A percentile compares a stretch with the other conserved stretches of the same genome.
Conservation (phyloP, 371 early-diverging fungal species). For the Lichtheimia corymbifera region DNA sequence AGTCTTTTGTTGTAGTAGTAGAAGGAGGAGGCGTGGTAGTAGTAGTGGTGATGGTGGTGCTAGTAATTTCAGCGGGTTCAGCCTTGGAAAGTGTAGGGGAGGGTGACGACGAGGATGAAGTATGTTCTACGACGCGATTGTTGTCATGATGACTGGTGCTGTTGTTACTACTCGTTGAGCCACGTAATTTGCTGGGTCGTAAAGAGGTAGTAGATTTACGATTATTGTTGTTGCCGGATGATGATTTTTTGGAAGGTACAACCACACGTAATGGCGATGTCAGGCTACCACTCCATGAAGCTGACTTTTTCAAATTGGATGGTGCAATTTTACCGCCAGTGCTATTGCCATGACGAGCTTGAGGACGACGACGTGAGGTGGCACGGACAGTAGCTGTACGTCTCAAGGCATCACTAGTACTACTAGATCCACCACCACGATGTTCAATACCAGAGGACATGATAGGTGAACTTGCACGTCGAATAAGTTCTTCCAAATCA, state of each 20-base stretch:
- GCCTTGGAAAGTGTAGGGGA: background rate
- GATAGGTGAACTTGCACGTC: slow-evolving; percentile 34
- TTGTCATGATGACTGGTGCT: slow-evolving; percentile 1
- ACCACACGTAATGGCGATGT: slow-evolving; percentile 19
- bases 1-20: background rate
- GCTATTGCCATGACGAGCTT: slow-evolving; percentile 11
- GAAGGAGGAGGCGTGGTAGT: slow-evolving; percentile 5
- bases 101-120: slow-evolving; percentile 2
- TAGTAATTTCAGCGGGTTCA: slow-evolving; percentile 4
- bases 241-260: slow-evolving; percentile 13
- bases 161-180: background rate
- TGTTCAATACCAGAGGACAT: slow-evolving; percentile 8
- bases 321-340: slow-evolving; percentile 27
- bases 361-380: slow-evolving; percentile 18
- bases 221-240: slow-evolving; percentile 9
- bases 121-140: slow-evolving; percentile 22
- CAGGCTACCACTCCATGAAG: slow-evolving; percentile 33
- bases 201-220: slow-evolving; percentile 2
- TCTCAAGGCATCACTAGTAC: background rate
- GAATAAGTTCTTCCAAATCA: slow-evolving; percentile 39
- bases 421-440: background rate
- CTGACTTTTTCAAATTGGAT: slow-evolving; percentile 26
- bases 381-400: background rate
- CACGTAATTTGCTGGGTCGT: slow-evolving; percentile 10
- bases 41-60: background rate